These are phyloP conservation scores for Xerocomus subilludens DNA, from an alignment of 1,284 basidiomycete species.

Conservation along the genomic window DNA sequence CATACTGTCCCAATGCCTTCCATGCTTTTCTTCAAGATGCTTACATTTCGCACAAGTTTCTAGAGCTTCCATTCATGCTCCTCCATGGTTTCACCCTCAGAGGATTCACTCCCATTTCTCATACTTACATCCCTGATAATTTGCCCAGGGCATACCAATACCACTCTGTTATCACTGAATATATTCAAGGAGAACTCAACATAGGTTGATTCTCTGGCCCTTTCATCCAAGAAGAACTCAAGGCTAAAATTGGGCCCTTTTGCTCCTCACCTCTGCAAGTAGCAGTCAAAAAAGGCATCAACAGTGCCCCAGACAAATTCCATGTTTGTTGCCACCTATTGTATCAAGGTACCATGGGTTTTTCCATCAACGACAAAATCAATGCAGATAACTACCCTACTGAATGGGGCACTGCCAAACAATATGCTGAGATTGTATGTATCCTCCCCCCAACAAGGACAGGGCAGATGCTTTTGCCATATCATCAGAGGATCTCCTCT, in stretches of 20 bases:
- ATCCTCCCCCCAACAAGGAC: too few relatives aligned
- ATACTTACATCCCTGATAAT: neutral
- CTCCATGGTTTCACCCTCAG: neutral
- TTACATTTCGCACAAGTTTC: neutral
- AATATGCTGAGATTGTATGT: neutral
- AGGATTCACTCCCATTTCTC: neutral
- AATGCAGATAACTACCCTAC: neutral
- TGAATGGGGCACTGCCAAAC: neutral
- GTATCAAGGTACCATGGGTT: neutral
- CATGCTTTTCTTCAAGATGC: neutral
- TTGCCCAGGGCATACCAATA: neutral
- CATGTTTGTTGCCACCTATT: neutral
- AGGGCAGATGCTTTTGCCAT: neutral
- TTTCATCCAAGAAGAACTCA: neutral
- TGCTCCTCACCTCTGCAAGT: neutral
- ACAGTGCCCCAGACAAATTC: conserved; percentile 4
- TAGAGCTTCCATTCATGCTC: conserved; percentile 2
- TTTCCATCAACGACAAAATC: conserved; percentile 1
- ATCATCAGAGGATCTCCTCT: neutral
- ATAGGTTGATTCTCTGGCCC: neutral
- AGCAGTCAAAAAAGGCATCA: neutral
- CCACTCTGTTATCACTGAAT: neutral
- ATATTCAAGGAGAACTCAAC: conserved; percentile 5
- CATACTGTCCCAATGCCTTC: neutral
- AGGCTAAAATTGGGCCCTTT: neutral